Base-by-base conservation (phyloP, 1,284 basidiomycete species). In the Pyrrhoderma noxium region DNA sequence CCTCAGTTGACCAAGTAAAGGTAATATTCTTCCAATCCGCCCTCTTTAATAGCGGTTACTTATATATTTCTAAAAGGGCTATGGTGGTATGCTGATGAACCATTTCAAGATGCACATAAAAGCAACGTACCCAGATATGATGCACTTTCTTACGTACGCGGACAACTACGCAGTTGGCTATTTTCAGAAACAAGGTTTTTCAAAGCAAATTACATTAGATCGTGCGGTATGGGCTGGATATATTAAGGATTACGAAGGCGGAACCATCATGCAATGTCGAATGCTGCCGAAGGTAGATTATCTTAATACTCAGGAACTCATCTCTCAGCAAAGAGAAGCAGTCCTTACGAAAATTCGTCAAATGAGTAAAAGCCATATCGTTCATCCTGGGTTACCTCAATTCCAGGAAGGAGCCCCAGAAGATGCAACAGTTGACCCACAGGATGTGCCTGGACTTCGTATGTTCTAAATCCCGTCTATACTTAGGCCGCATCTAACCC, bases 171-270 rank as follows among this genome's bases (percentile, higher is more conserved):
- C 95, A 8, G 94, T 99, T 47, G 96, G 96, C 4, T 99, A 97
- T 69, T 99, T 99, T 73, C 93, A 94, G 65, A 99, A 99, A 67
- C 95, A 98, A 70, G 94, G 95, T 0, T 99, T 99, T 69, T 91
- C 92, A 1, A 99, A 98, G 67, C 94, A 99, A 58, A 96, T 99
- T 59, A 88, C 85, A 0, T 79, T 96, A 16, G 86, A 89, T 53
- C 81, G 94, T 37, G 84, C 90, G 1, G 76, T 89, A 2, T 99
- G 96, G 96, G 94, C 95, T 0, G 96, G 95, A 1, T 99, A 99
- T 67, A 99, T 99, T 81, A 99, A 99, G 68, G 96, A 99, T 66
- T 99, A 99, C 67, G 96, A 99, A 66, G 96, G 96, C 44, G 95
- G 93, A n/a, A 99, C 96, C 42, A 90, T 99, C 70, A 98, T 99